A percentile compares a stretch with the other conserved stretches of the same genome.
Conservation (phyloP, 2,329 filamentous ascomycete genomes). For the Monosporascus sp. region DNA sequence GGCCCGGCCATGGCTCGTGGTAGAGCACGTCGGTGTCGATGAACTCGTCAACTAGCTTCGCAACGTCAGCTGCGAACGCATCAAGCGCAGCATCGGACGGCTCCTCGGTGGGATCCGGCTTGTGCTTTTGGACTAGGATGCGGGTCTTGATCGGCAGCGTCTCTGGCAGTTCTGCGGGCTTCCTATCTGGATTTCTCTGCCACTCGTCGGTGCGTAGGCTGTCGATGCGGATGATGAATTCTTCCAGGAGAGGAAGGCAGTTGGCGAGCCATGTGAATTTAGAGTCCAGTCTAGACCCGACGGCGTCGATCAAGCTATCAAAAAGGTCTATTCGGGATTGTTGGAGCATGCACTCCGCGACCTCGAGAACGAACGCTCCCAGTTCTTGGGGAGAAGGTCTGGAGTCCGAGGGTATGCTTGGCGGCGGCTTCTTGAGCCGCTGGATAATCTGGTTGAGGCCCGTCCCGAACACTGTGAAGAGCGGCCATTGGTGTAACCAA, state of each 20-base stretch:
- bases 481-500: conserved; percentile 16
- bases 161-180: conserved; percentile 2
- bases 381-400: no score
- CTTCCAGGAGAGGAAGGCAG: conserved; percentile 14
- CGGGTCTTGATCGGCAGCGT: conserved; percentile 2
- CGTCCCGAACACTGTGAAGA: no score
- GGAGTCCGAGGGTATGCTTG: no score
- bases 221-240: conserved; percentile 12
- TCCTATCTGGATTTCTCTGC: conserved; percentile 1
- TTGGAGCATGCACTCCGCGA: no score
- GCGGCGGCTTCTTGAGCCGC: no score
- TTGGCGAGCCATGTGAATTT: conserved; percentile 4
- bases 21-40: background rate
- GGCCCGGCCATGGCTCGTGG: background rate
- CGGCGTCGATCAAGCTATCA: background rate
- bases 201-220: conserved; percentile 4
- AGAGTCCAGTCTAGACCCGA: background rate
- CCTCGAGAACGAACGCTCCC: no score
- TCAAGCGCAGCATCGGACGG: background rate
- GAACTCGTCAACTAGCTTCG: background rate
- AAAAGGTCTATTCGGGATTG: no score
- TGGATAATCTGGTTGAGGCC: no score
- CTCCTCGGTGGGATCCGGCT: background rate
- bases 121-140: conserved; percentile 2
- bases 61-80: background rate